Base-by-base conservation (phyloP, 345 rosid genomes). In the Bruguiera gymnorhiza region DNA sequence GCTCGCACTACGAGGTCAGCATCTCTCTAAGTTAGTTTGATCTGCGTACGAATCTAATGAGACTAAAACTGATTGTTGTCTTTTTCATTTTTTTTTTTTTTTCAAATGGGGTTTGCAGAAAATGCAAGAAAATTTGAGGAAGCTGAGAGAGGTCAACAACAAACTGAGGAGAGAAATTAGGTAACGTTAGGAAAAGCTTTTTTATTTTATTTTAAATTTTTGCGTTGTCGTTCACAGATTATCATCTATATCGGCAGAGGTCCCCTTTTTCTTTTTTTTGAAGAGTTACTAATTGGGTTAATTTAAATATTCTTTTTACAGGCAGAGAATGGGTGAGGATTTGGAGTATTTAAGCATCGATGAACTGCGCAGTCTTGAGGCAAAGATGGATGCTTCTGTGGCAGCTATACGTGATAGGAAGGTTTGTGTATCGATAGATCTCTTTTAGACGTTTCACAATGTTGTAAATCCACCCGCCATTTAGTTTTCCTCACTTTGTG, bases 241-340 rank as follows among this genome's bases (percentile, higher is more conserved):
- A 8, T 10, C 15, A 39, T 39, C 48, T 9, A 11, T 10, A 15
- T 39, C 48, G 16, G 48, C 48, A 39, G 13, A 39, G 2, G 48
- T 39, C 48, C 43, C 13, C 13, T 9, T 9, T 9, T 9, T 7
- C 11, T 9, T 9, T 8, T 19, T 31, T 5, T 11, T 0, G 60
- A 8, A 32, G 5, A 13, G 30, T 37, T 6, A 4, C 1, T 7
- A 24, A 24, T 54, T 24, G 16, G 11, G 18, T 15, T 16, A 34
- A 21, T 53, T 2, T 9, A 16, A n/a, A n/a, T 34, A 9, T 8
- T 70, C 26, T 8, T 60, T 23, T n/a, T n/a, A 59, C 70, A 86
- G 91, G 82, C 88, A 81, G 56, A 85, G 85, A 48, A 72, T 76
- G 67, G 91, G 91, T 39, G 87, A 82, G 66, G 88, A 83, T 63